Percentiles rank a stretch among this genome's conserved stretches.
Conservation (phyloP, 2,329 filamentous ascomycete genomes). For the Colletotrichum nymphaeae region DNA sequence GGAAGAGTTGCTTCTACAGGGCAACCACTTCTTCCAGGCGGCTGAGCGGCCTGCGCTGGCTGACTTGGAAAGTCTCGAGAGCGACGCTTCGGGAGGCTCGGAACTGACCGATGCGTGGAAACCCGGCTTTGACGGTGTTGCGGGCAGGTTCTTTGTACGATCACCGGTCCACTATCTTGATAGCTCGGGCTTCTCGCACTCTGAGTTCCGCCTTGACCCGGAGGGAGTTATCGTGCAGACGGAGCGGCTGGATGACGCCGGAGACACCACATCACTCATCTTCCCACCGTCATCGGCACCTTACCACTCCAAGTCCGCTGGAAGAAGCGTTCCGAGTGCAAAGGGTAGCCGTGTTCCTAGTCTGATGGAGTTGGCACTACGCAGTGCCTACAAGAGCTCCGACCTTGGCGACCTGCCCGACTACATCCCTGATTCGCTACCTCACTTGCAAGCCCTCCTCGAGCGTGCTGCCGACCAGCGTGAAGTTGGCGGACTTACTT, state of each 20-base stretch:
- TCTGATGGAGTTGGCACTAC: constrained; percentile 62
- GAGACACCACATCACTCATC: constrained; percentile 24
- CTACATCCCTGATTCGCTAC: constrained; percentile 55
- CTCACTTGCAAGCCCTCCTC: constrained; percentile 54
- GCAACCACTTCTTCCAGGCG: constrained; percentile 69
- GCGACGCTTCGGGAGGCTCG: constrained; percentile 35
- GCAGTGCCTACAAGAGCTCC: constrained; percentile 55
- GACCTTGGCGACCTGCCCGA: constrained; percentile 55
- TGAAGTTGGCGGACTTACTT: constrained; percentile 60
- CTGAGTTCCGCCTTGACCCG: constrained; percentile 39
- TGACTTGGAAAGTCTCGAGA: constrained; percentile 35
- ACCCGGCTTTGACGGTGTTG: constrained; percentile 31
- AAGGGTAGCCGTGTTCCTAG: constrained; percentile 55
- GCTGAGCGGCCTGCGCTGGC: constrained; percentile 12
- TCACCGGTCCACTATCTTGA: constrained; percentile 45
- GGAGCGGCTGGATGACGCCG: constrained; percentile 7
- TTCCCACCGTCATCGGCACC: constrained; percentile 33
- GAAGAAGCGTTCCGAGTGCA: constrained; percentile 1
- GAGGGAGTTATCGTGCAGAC: constrained; percentile 28
- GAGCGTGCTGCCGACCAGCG: constrained; percentile 53
- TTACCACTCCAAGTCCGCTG: constrained; percentile 33
- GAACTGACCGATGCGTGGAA: constrained; percentile 6
- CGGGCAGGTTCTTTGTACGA: constrained; percentile 38
- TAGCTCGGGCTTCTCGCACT: constrained; percentile 37
- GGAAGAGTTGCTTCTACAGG: constrained; percentile 65